These are phyloP conservation scores for Scedosporium minutisporum DNA, from an alignment of 2,329 filamentous ascomycete species.

Conservation along the genomic window DNA sequence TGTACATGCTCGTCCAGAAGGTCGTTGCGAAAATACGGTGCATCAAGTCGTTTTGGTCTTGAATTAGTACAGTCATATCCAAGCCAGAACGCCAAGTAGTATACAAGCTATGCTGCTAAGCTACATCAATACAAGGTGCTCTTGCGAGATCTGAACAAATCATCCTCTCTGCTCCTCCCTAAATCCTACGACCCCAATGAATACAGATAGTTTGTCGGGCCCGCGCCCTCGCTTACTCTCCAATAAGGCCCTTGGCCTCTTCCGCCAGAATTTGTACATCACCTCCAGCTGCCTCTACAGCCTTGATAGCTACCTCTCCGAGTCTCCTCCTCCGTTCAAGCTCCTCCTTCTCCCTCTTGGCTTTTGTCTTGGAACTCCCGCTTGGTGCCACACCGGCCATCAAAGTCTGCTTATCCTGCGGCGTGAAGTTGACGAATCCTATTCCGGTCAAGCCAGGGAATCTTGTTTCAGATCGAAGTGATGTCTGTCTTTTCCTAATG, in stretches of 20 bases:
- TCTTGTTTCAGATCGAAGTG: neutral
- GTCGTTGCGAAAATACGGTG: too few relatives aligned
- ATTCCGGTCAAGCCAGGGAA: neutral
- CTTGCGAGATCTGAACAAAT: too few relatives aligned
- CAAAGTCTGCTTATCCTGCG: constrained; percentile 66
- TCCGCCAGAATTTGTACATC: constrained; percentile 47
- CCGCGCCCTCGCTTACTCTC: neutral
- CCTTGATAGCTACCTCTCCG: constrained; percentile 58
- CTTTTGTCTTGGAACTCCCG: constrained; percentile 88
- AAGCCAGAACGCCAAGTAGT: too few relatives aligned
- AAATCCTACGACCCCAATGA: neutral
- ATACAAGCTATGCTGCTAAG: too few relatives aligned
- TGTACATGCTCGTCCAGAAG: too few relatives aligned
- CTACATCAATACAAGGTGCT: too few relatives aligned
- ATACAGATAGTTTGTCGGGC: too few relatives aligned
- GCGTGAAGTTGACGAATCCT: constrained; percentile 85
- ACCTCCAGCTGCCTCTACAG: constrained; percentile 61
- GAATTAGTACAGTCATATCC: too few relatives aligned
- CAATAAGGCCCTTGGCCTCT: constrained; percentile 21
- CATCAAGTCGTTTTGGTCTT: too few relatives aligned
- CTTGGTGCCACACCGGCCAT: constrained; percentile 86
- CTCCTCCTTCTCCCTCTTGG: constrained; percentile 80
- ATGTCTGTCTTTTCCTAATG: neutral
- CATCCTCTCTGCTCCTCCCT: too few relatives aligned
- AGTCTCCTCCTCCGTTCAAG: constrained; percentile 62